These are phyloP conservation scores for Diaporthe sp. DNA, from an alignment of 2,329 filamentous ascomycete genomes.

Conservation along the genomic window DNA sequence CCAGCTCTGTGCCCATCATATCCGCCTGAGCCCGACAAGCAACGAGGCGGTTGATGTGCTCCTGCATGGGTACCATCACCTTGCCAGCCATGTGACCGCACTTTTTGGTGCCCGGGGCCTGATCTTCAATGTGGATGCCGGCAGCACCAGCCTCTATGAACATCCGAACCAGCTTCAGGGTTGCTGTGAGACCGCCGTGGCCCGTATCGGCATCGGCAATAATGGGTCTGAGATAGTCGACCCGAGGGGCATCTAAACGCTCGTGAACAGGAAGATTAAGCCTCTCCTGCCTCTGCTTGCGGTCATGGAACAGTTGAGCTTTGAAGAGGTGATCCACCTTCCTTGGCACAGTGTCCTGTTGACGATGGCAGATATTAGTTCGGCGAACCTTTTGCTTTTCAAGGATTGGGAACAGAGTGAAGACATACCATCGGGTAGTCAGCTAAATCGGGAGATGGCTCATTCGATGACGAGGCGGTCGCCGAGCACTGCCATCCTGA, in stretches of 20 bases:
- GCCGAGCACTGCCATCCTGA: conserved; percentile 99
- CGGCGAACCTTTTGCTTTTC: conserved; percentile 51
- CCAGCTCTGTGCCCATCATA: conserved; percentile 94
- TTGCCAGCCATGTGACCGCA: conserved; percentile 99
- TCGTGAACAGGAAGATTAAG: conserved; percentile 78
- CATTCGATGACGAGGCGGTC: conserved; percentile 92
- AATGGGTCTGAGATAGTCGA: conserved; percentile 95
- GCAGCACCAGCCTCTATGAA: conserved; percentile 97
- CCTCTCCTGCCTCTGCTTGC: conserved; percentile 97
- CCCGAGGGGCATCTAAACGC: conserved; percentile 78
- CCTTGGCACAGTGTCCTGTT: conserved; percentile 96
- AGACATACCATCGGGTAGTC: conserved; percentile 90
- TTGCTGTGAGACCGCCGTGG: conserved; percentile 95
- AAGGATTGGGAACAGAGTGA: not conserved
- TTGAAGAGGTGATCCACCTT: conserved; percentile 98
- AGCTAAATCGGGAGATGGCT: conserved; percentile 96
- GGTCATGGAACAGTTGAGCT: conserved; percentile 99
- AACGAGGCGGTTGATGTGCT: conserved; percentile 97
- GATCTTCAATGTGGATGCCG: conserved; percentile 98
- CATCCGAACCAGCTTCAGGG: conserved; percentile 99
- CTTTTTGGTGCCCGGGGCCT: conserved; percentile 98
- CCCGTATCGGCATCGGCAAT: conserved; percentile 97
- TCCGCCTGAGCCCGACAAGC: conserved; percentile 97
- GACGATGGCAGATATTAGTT: not conserved
- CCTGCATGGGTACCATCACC: conserved; percentile 93